Conservation (phyloP, 257 asterid species). For the Fraxinus cuspidata region DNA sequence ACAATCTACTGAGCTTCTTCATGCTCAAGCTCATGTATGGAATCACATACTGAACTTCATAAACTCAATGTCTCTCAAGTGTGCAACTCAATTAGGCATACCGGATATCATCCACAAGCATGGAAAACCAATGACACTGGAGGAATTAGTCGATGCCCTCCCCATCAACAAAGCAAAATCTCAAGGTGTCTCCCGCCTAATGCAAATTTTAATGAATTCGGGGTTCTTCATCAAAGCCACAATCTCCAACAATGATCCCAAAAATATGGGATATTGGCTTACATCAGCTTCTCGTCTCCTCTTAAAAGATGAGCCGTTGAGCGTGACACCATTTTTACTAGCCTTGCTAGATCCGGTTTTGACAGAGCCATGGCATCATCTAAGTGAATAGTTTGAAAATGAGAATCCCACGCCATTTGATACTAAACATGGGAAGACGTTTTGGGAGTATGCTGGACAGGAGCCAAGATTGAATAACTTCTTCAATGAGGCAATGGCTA, state of each 20-base stretch:
- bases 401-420: slow-evolving; percentile 13
- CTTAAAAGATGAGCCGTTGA: slow-evolving; percentile 2
- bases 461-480: slow-evolving; percentile 19
- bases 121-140: slow-evolving; percentile 20
- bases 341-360: slow-evolving; percentile 18
- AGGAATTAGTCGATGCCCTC: slow-evolving; percentile 5
- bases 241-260: neutral
- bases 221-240: slow-evolving; percentile 8
- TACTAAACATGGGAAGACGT: slow-evolving; percentile 7
- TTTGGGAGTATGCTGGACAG: slow-evolving; percentile 23
- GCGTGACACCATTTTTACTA: slow-evolving; percentile 7
- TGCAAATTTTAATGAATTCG: slow-evolving; percentile 13
- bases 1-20: slow-evolving; percentile 12
- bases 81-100: slow-evolving; percentile 20
- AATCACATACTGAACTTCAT: slow-evolving; percentile 10
- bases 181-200: neutral
- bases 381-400: slow-evolving; percentile 26
- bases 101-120: slow-evolving; percentile 15
- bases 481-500: slow-evolving; percentile 32
- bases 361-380: slow-evolving; percentile 17
- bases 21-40: slow-evolving; percentile 20
- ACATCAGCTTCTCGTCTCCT: slow-evolving; percentile 25
- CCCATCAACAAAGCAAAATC: neutral
- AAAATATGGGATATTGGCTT: neutral
- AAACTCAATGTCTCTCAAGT: slow-evolving; percentile 22